Base-by-base conservation (phyloP, 2,329 filamentous ascomycete species). In the Hypoxylon sp. region DNA sequence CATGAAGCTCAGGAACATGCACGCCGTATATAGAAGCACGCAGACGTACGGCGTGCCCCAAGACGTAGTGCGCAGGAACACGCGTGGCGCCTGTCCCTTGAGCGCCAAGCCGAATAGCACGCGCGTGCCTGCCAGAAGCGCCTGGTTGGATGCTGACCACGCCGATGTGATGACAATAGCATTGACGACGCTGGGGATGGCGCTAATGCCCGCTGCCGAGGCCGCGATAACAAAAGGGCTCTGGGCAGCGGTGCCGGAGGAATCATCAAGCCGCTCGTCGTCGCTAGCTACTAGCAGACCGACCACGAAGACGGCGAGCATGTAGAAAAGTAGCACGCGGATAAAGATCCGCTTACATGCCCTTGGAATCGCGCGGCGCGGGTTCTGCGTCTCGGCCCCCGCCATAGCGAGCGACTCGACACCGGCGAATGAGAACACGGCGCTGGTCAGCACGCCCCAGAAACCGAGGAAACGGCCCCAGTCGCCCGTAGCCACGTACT, bases 141-240 rank as follows among this genome's bases (percentile, higher is more conserved):
- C 87, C 69, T 90, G 88, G 70, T 93, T 93, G 0, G 86, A 88
- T 0, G 90, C 84, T 0, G 90, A 92, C 79, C 87, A 90, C 0
- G 89, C 90, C 0, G 89, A 91, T 0, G 89, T 91, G 69, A 94
- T 83, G 70, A 94, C 89, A 25, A 94, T 83, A 34, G 90, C 91
- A 75, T 95, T 95, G 78, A 94, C 89, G 58, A 94, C 86, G 5
- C 87, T 88, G 0, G 90, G 89, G 3, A 94, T 85, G 5, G 85
- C 89, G 3, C 81, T 83, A 61, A 94, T 89, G 0, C 89, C 88
- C 1, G 91, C 91, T 29, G 87, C 85, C 9, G 85, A 83, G 37
- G 90, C 88, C 16, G 91, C 91, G 67, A 94, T 91, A 63, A 94
- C 91, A 72, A 90, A 92, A 9, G 89, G 90, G 75, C 78, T 70